Base-by-base conservation (phyloP, 768 basidiomycete species). In the Tylopilus subfusipes region DNA sequence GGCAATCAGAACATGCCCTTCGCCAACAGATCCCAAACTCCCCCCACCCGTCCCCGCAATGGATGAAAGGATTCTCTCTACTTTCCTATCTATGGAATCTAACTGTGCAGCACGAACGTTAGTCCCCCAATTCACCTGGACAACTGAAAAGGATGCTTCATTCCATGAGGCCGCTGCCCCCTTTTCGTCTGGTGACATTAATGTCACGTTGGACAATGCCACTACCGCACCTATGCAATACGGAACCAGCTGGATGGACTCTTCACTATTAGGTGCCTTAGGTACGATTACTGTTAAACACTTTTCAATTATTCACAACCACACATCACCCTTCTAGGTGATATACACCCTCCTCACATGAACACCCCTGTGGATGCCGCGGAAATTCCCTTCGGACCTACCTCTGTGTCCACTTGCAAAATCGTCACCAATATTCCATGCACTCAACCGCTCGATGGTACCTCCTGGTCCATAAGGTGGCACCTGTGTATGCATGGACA, bases 401-500 rank as follows among this genome's bases (percentile, higher is more conserved):
- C 42, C n/a, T 21, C 12, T n/a, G 13, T 29, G n/a, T 27, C n/a
- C 16, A 21, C 47, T 11, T 57, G 56, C 42, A 33, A 42, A 22
- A 39, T 57, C 19, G 30, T 10, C 9, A 39, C 29, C 16, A 4
- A 48, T 24, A 40, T 8, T 11, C 42, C 47, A 13, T 52, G 56
- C 16, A n/a, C 31, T 18, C 49, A 45, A 36, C 24, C 45, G 0
- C 49, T 58, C 14, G 39, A 57, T 19, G 55, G 49, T 10, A 36
- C 49, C 5, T 22, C 42, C 27, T 18, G 3, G 29, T 58, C 49
- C 12, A 38, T 52, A 21, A 51, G 45, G 49, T 25, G 18, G 27
- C 57, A 58, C 24, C 45, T 58, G 12, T 24, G 33, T 19, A 30
- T 47, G 48, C 55, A 50, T 16, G 54, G 56, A 4, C 24, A 57